Evolutionary conservation across 1,284 basidiomycete species (phyloP).

Genomic region (Cryptococcus sp.): DNA sequence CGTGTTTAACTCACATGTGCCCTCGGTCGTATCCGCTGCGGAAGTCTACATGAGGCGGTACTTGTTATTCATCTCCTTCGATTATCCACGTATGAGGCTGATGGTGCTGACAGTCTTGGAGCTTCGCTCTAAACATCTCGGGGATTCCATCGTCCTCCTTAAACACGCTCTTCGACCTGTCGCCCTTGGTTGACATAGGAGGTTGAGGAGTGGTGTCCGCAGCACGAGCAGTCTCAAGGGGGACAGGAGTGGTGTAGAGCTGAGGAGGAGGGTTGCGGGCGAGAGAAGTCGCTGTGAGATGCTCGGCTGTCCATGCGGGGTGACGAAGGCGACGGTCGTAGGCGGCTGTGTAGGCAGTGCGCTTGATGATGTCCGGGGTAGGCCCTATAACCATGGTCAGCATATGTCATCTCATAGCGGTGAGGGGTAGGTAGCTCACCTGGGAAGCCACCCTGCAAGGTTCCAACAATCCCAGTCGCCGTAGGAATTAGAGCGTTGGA

Average conservation of each 20-base stretch:
- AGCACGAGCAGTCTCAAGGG: conserved; percentile 35
- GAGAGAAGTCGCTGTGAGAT: conserved; percentile 74
- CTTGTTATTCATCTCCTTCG: not conserved
- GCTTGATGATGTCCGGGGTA: conserved; percentile 70
- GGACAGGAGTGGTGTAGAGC: conserved; percentile 27
- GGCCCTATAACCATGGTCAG: conserved; percentile 60
- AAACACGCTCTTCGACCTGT: conserved; percentile 78
- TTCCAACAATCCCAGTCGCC: conserved; percentile 30
- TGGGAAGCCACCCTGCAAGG: conserved; percentile 42
- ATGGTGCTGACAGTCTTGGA: conserved; percentile 64
- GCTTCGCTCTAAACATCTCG: conserved; percentile 71
- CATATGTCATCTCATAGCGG: not conserved
- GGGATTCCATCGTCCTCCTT: conserved; percentile 79
- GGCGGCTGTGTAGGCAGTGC: conserved; percentile 78
- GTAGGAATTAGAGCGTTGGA: conserved; percentile 22
- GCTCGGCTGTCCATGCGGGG: conserved; percentile 94
- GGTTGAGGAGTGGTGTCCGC: conserved; percentile 31
- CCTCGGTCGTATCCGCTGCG: conserved; percentile 93
- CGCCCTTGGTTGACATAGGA: conserved; percentile 53
- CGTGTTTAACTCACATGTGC: conserved; percentile 67
- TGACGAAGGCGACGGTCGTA: conserved; percentile 89
- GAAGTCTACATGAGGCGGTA: conserved; percentile 58
- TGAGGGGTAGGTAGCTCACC: conserved; percentile 34
- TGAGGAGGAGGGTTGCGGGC: conserved; percentile 54
- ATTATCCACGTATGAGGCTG: not conserved